These are phyloP conservation scores for Ascochyta lentis DNA, from an alignment of 2,329 filamentous ascomycete species.

Conservation along the genomic window DNA sequence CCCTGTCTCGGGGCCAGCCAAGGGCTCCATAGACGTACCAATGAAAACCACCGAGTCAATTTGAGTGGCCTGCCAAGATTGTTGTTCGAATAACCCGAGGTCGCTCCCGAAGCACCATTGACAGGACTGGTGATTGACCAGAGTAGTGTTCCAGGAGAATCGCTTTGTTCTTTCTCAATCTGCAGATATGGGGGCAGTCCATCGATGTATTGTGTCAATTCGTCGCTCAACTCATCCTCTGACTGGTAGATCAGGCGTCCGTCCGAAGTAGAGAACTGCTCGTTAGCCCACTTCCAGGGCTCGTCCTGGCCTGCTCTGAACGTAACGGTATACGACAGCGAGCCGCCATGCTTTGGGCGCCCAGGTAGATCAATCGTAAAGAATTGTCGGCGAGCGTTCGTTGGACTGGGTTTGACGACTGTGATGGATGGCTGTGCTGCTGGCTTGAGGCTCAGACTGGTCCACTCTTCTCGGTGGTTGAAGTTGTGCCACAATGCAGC, in stretches of 20 bases:
- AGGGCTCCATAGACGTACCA: slow-evolving; percentile 79
- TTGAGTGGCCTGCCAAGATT: slow-evolving; percentile 70
- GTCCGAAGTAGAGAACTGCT: slow-evolving; percentile 68
- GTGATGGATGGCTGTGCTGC: slow-evolving; percentile 36
- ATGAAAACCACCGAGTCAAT: slow-evolving; percentile 76
- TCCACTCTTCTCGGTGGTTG: slow-evolving; percentile 62
- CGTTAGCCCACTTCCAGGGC: slow-evolving; percentile 74
- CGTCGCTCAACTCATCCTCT: slow-evolving; percentile 41
- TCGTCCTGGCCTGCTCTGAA: slow-evolving; percentile 62
- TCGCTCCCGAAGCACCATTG: slow-evolving; percentile 61
- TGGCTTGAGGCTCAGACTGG: slow-evolving; percentile 62
- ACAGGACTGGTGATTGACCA: slow-evolving; percentile 71
- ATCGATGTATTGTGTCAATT: slow-evolving; percentile 64
- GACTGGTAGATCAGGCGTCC: slow-evolving; percentile 65
- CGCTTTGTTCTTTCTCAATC: slow-evolving; percentile 63
- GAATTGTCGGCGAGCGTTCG: slow-evolving; percentile 52
- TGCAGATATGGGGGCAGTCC: slow-evolving; percentile 63
- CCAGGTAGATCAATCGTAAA: slow-evolving; percentile 61
- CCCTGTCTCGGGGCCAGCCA: slow-evolving; percentile 94
- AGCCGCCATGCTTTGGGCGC: slow-evolving; percentile 52
- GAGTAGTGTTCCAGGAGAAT: slow-evolving; percentile 71
- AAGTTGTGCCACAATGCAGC: slow-evolving; percentile 78
- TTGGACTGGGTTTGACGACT: slow-evolving; percentile 22
- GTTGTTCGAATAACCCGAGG: slow-evolving; percentile 64
- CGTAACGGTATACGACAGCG: slow-evolving; percentile 72